Percentiles rank a stretch among this genome's conserved stretches.
phyloP scores from a whole-genome alignment of 2,329 filamentous ascomycete genomes.

The Fusarium sp. region DNA sequence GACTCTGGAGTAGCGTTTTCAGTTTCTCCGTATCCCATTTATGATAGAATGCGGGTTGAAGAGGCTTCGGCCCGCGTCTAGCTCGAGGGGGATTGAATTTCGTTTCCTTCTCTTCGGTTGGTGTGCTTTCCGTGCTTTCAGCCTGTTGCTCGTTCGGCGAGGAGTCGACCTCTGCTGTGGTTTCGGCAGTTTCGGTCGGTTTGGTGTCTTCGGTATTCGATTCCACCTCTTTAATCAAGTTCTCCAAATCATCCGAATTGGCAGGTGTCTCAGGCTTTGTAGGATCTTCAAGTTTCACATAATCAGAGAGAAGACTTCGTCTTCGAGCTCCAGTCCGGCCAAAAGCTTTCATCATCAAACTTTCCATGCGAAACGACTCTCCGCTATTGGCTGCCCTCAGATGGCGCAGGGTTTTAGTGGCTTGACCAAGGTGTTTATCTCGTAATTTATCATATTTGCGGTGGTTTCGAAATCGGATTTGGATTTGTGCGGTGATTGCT shows the following conservation, averaged over 20 bases:
- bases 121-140: neutral
- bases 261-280: constrained; percentile 51
- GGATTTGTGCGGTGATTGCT: constrained; percentile 59
- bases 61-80: constrained; percentile 12
- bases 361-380: constrained; percentile 59
- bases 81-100: neutral
- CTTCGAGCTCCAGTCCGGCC: constrained; percentile 66
- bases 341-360: constrained; percentile 63
- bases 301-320: constrained; percentile 59
- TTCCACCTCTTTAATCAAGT: constrained; percentile 38
- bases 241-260: constrained; percentile 58
- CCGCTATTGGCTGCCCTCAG: constrained; percentile 68
- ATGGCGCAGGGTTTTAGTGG: constrained; percentile 58
- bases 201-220: neutral
- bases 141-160: neutral
- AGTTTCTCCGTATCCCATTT: constrained; percentile 65
- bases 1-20: constrained; percentile 56
- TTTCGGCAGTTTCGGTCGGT: neutral
- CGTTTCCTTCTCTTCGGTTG: neutral
- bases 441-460: constrained; percentile 47
- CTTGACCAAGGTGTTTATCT: constrained; percentile 55
- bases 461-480: constrained; percentile 60
- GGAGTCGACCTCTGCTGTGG: neutral
- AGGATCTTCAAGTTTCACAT: constrained; percentile 52
- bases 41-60: constrained; percentile 56